Evolutionary conservation across 768 basidiomycete genomes (phyloP).

Genomic region (Leccinum pellstonianum): DNA sequence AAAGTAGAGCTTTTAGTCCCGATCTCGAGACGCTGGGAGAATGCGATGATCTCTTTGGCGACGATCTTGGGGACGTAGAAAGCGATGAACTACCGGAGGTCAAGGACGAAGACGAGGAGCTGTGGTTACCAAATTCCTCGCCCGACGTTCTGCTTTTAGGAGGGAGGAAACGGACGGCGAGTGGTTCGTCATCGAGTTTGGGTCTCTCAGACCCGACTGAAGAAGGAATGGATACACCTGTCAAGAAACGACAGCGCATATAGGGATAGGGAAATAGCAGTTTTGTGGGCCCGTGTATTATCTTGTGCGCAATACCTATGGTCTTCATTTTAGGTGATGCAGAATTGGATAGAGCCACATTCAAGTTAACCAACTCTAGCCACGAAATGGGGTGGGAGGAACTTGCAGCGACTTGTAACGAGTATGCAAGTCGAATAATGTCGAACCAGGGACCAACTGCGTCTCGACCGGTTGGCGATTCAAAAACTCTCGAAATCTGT

Average conservation of each 20-base stretch:
- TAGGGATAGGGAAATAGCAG: background rate
- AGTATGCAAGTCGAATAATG: too few species aligned
- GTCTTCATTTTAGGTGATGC: too few species aligned
- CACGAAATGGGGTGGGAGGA: too few species aligned
- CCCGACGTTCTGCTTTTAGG: conserved; percentile 41
- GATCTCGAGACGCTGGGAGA: conserved; percentile 1
- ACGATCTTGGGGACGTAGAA: conserved; percentile 1
- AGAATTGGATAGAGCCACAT: too few species aligned
- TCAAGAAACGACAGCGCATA: conserved; percentile 27
- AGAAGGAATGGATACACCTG: conserved; percentile 19
- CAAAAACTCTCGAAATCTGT: too few species aligned
- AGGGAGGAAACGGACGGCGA: conserved; percentile 21
- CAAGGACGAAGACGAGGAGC: conserved; percentile 38
- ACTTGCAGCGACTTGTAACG: too few species aligned
- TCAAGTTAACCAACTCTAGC: too few species aligned
- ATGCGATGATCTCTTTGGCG: background rate
- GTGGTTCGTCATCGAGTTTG: conserved; percentile 27
- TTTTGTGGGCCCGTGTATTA: conserved; percentile 6
- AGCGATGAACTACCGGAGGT: conserved; percentile 5
- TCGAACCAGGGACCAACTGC: too few species aligned
- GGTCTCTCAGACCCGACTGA: conserved; percentile 20
- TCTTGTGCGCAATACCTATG: background rate
- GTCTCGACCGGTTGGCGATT: too few species aligned
- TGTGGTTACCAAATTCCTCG: conserved; percentile 41
- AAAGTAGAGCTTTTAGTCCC: conserved; percentile 6